These are phyloP conservation scores for Solanum pennellii DNA, from an alignment of 257 asterid genomes.

Conservation along the genomic window DNA sequence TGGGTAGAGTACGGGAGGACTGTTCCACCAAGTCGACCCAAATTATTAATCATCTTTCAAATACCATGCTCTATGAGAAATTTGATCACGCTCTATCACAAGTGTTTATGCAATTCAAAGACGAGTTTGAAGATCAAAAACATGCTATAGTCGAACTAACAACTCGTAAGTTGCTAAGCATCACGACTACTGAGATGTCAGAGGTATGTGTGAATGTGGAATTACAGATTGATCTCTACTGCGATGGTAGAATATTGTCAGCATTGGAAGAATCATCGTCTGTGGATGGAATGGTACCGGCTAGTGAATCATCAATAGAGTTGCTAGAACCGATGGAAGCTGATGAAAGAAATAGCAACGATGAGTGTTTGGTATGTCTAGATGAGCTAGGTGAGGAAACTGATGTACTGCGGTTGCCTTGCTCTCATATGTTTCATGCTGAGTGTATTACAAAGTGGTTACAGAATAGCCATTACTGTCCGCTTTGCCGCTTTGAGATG, in stretches of 20 bases:
- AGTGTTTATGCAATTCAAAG: not conserved
- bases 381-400: not conserved
- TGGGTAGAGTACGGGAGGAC: no score
- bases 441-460: constrained; percentile 5
- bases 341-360: not conserved
- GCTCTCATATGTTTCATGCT: constrained; percentile 7
- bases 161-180: not conserved
- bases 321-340: not conserved
- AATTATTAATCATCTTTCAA: not conserved
- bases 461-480: not conserved
- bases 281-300: not conserved
- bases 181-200: not conserved
- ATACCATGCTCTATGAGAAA: not conserved
- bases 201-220: not conserved
- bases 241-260: not conserved
- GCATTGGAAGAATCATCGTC: not conserved
- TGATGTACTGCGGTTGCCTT: not conserved
- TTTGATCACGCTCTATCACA: not conserved
- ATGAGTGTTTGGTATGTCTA: not conserved
- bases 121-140: not conserved
- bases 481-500: not conserved
- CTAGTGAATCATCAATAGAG: not conserved
- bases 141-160: not conserved
- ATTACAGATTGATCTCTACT: not conserved
- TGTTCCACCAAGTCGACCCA: not conserved